Percentiles rank a stretch among this genome's conserved stretches.
Evolutionary conservation across 305 asterid genomes (phyloP).

Genomic region (Stenogyne calaminthoides): DNA sequence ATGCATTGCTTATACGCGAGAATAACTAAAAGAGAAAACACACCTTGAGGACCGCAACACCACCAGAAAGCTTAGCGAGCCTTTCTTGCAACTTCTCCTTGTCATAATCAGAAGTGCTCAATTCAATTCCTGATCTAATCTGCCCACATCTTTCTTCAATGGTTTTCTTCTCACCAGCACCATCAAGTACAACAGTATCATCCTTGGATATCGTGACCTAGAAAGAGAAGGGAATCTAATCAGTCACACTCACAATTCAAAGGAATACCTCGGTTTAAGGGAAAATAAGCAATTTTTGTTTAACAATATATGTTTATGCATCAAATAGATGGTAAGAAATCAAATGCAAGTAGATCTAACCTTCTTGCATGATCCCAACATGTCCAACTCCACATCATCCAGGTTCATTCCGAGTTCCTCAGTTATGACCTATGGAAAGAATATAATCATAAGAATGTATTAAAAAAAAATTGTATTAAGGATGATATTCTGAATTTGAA

Average conservation of each 20-base stretch:
- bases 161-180: slow-evolving; percentile 83
- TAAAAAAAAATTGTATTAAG: neutral
- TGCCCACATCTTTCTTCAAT: slow-evolving; percentile 90
- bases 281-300: neutral
- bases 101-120: slow-evolving; percentile 86
- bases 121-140: slow-evolving; percentile 76
- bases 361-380: slow-evolving; percentile 81
- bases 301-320: neutral
- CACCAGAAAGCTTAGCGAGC: slow-evolving; percentile 86
- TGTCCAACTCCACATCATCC: slow-evolving; percentile 66
- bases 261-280: neutral
- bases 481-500: neutral
- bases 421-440: slow-evolving; percentile 51
- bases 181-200: slow-evolving; percentile 85
- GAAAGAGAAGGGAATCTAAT: slow-evolving; percentile 3
- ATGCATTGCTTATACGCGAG: too few species aligned
- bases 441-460: neutral
- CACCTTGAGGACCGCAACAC: slow-evolving; percentile 81
- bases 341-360: slow-evolving; percentile 29
- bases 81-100: slow-evolving; percentile 95
- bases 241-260: neutral
- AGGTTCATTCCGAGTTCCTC: slow-evolving; percentile 85
- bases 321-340: neutral
- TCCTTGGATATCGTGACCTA: slow-evolving; percentile 78
- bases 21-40: neutral